Evolutionary conservation across 495 filamentous ascomycete species (phyloP).

Genomic region (Astrothelium macrocarpum): DNA sequence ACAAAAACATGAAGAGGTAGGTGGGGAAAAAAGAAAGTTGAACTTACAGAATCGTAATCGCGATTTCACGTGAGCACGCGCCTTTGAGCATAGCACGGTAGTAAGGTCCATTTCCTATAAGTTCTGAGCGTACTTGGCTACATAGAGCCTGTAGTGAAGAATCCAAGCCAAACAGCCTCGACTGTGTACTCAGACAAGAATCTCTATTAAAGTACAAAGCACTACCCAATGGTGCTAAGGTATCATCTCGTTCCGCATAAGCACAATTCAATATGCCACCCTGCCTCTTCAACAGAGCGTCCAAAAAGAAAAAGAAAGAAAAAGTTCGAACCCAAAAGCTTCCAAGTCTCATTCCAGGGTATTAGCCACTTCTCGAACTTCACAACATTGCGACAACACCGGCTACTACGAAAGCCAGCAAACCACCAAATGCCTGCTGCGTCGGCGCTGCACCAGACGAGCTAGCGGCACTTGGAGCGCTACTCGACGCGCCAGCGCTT

Average conservation of each 20-base stretch:
- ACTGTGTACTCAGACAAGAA: no score
- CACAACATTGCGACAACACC: not conserved
- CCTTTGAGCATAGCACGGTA: not conserved
- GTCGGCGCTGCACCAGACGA: constrained; percentile 2
- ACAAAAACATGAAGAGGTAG: no score
- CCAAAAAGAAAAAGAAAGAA: not conserved
- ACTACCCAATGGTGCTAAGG: not conserved
- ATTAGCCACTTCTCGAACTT: not conserved
- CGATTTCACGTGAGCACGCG: not conserved
- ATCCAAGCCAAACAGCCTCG: no score
- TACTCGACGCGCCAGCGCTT: not conserved
- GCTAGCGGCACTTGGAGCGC: not conserved
- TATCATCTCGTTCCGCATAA: not conserved
- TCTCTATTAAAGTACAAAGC: not conserved
- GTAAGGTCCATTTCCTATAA: not conserved
- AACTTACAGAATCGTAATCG: not conserved
- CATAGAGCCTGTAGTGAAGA: no score
- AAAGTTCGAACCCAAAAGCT: not conserved
- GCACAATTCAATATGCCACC: not conserved
- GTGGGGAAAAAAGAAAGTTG: not conserved
- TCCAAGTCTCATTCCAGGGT: not conserved
- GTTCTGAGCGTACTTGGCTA: no score
- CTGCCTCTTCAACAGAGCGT: not conserved
- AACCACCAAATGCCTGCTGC: not conserved
- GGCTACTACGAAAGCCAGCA: not conserved